A percentile compares a stretch with the other conserved stretches of the same genome.
phyloP scores from a whole-genome alignment of 2,329 filamentous ascomycete genomes.

The Piedraia hortae region DNA sequence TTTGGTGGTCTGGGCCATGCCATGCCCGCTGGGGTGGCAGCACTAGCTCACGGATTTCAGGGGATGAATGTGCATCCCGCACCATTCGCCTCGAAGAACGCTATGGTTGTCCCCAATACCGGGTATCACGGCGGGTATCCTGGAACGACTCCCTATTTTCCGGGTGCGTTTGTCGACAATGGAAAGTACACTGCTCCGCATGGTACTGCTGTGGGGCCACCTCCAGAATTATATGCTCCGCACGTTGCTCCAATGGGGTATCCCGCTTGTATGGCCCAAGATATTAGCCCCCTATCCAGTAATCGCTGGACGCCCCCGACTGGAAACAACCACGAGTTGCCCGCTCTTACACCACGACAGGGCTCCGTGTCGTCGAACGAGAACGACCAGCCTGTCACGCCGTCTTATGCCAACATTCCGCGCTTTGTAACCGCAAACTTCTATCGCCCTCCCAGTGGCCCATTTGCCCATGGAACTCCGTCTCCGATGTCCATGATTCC shows the following conservation, averaged over 20 bases:
- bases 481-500: slow-evolving; percentile 21
- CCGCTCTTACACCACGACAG: slow-evolving; percentile 22
- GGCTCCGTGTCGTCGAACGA: slow-evolving; percentile 25
- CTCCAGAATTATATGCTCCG: no score
- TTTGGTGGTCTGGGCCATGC: no score
- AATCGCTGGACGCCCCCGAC: slow-evolving; percentile 17
- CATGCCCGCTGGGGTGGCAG: slow-evolving; percentile 12
- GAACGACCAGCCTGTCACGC: slow-evolving; percentile 24
- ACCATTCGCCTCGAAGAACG: slow-evolving; percentile 12
- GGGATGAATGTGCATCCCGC: slow-evolving; percentile 14
- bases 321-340: slow-evolving; percentile 20
- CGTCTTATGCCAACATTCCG: slow-evolving; percentile 18
- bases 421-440: slow-evolving; percentile 20
- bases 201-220: no score
- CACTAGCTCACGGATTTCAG: slow-evolving; percentile 15
- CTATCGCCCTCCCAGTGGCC: slow-evolving; percentile 22
- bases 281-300: slow-evolving; percentile 20
- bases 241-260: slow-evolving; percentile 18
- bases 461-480: slow-evolving; percentile 21
- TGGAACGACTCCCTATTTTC: no score
- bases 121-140: slow-evolving; percentile 9
- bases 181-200: no score
- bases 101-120: slow-evolving; percentile 9
- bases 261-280: slow-evolving; percentile 17
- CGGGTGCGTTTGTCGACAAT: no score